Conservation (phyloP, 2,329 filamentous ascomycete species). For the Remersonia thermophila region DNA sequence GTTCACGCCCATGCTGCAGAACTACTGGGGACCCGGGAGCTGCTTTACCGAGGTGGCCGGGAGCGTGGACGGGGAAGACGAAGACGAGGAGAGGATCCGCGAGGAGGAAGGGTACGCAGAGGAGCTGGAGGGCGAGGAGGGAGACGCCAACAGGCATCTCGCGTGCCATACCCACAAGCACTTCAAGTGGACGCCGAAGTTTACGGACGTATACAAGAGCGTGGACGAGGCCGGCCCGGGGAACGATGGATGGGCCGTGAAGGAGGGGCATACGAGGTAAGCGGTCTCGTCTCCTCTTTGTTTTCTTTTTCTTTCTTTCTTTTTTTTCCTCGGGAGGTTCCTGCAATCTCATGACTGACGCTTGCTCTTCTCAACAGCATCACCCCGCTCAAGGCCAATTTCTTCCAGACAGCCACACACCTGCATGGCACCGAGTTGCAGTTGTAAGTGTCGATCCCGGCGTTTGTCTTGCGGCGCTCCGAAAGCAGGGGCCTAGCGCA, state of each 20-base stretch:
- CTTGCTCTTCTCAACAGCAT: constrained; percentile 42
- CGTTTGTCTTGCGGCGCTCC: constrained; percentile 17
- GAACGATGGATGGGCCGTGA: constrained; percentile 88
- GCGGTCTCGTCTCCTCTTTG: no score
- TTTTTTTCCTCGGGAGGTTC: no score
- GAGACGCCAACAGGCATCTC: no score
- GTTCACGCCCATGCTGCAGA: constrained; percentile 82
- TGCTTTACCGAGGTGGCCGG: constrained; percentile 76
- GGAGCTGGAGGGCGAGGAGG: constrained; percentile 25
- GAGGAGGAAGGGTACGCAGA: constrained; percentile 40
- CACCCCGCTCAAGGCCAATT: constrained; percentile 84
- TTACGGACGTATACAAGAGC: constrained; percentile 75
- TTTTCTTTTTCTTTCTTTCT: no score
- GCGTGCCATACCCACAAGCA: constrained; percentile 61
- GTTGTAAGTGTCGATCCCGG: constrained; percentile 52
- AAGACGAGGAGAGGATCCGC: constrained; percentile 63
- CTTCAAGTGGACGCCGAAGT: constrained; percentile 88
- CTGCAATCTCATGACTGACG: not conserved
- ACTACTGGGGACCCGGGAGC: constrained; percentile 73
- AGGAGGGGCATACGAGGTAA: constrained; percentile 75
- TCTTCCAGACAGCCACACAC: constrained; percentile 59
- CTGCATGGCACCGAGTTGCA: constrained; percentile 60
- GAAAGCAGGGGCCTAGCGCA: constrained; percentile 3
- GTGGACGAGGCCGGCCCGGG: constrained; percentile 69
- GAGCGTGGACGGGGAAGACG: constrained; percentile 49